Evolutionary conservation across 805 yeast genomes (phyloP), one percentile per base, ranked within the genome.

Genomic region (Yamadazyma nakazawae): DNA sequence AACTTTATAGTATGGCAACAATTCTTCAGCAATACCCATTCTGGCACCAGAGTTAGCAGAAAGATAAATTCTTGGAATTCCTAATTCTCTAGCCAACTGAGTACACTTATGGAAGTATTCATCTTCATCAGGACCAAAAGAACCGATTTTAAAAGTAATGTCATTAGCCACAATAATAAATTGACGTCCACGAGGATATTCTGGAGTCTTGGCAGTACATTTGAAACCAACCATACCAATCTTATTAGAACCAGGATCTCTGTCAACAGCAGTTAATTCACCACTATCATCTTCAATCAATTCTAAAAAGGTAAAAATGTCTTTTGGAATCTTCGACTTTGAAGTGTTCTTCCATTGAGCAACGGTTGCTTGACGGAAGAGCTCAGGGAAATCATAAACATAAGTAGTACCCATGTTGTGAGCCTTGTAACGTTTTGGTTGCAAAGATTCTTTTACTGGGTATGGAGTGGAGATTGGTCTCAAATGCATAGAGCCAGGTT

Each of bases 11-110:
- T 80, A 78, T 49, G 97, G 94, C 46, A 94, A 78, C 53, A 94
- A 77, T 69, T 94, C 99, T 58, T 94, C 98, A 24, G 99, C 99
- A 65, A 94, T 81, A 63, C 99, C 99, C 54, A 94, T 88, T 76
- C 99, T 84, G 40, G 99, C 99, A 77, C 99, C 99, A 50, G 98
- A 91, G 79, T 94, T 94, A 25, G 99, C 99, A 58, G 97, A 88
- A 57, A 94, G 76, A 71, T 94, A 94, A 47, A 94, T 80, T 73
- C 99, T 80, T 62, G 99, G 99, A 57, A 94, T 83, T 50, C 99
- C 99, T 54, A 84, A 78, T 62, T 80, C 76, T 72, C 96, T 81
- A 30, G 98, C 97, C 56, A 84, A 79, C 61, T 90, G 95, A 31
- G 99, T 94, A 54, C 91, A 96, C 64, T 85, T 83, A 75, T 88